Conservation (phyloP, 2,329 filamentous ascomycete genomes). For the Aotearoamyces nothofagi region DNA sequence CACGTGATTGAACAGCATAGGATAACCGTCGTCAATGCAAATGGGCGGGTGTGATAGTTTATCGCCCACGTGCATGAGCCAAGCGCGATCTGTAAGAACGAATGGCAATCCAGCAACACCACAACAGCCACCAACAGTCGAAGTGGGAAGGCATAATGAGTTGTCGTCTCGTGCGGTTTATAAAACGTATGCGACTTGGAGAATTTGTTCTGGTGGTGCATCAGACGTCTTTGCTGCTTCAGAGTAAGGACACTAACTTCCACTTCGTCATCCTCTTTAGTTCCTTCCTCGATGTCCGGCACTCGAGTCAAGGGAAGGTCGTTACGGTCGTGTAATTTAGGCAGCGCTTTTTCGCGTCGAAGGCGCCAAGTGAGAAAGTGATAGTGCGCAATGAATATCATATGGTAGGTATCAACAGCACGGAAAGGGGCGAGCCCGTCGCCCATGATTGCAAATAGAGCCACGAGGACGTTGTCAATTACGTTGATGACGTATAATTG, state of each 20-base stretch:
- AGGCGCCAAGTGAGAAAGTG: constrained; percentile 45
- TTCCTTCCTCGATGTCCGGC: constrained; percentile 24
- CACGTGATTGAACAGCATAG: constrained; percentile 64
- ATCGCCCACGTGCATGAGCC: constrained; percentile 70
- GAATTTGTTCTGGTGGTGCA: constrained; percentile 68
- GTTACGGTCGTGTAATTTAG: constrained; percentile 42
- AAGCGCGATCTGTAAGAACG: constrained; percentile 64
- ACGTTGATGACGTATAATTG: constrained; percentile 56
- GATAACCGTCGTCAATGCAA: constrained; percentile 66
- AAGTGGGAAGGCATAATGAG: constrained; percentile 66
- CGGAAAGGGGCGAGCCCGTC: constrained; percentile 63
- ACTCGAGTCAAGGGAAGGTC: constrained; percentile 33
- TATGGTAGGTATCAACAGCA: constrained; percentile 72
- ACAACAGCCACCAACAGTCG: constrained; percentile 62
- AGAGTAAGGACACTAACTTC: constrained; percentile 48
- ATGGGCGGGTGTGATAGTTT: constrained; percentile 50
- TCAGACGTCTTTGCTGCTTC: constrained; percentile 51
- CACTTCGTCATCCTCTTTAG: constrained; percentile 18
- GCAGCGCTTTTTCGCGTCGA: constrained; percentile 38
- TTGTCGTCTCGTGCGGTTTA: constrained; percentile 74
- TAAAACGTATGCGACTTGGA: constrained; percentile 78
- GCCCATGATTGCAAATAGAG: constrained; percentile 55
- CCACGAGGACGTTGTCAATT: constrained; percentile 57
- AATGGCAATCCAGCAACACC: constrained; percentile 67
- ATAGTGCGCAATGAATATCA: constrained; percentile 60